A percentile compares a stretch with the other conserved stretches of the same genome.
phyloP scores from a whole-genome alignment of 768 basidiomycete species.

The Naematelia encephala region DNA sequence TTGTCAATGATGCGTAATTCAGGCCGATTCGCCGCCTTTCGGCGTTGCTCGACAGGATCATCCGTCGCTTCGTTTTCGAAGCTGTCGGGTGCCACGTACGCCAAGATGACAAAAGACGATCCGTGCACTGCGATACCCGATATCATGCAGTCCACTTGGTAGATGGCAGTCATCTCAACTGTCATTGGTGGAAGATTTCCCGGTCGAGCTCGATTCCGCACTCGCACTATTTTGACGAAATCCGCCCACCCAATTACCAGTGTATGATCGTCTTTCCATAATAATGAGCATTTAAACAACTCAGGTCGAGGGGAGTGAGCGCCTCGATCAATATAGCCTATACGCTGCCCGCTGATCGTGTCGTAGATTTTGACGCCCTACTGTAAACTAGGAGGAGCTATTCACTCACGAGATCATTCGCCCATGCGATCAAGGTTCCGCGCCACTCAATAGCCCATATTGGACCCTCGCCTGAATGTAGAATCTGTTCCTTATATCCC shows the following conservation, averaged over 20 bases:
- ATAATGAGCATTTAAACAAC: slow-evolving; percentile 84
- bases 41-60: slow-evolving; percentile 69
- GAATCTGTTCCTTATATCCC: slow-evolving; percentile 80
- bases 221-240: slow-evolving; percentile 79
- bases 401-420: slow-evolving; percentile 75
- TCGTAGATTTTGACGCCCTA: slow-evolving; percentile 96
- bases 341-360: slow-evolving; percentile 67
- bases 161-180: slow-evolving; percentile 85
- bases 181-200: slow-evolving; percentile 41
- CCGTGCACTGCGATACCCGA: slow-evolving; percentile 78
- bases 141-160: slow-evolving; percentile 93
- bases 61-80: slow-evolving; percentile 68
- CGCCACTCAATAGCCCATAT: slow-evolving; percentile 91
- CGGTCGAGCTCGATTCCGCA: slow-evolving; percentile 55
- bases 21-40: slow-evolving; percentile 84
- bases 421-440: slow-evolving; percentile 86
- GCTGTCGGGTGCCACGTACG: slow-evolving; percentile 76
- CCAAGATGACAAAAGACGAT: slow-evolving; percentile 69
- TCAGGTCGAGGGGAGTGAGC: slow-evolving; percentile 83
- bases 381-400: neutral
- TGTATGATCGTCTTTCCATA: slow-evolving; percentile 89
- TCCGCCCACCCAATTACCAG: slow-evolving; percentile 93
- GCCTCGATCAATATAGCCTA: slow-evolving; percentile 81
- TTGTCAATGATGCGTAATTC: slow-evolving; percentile 89
- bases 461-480: slow-evolving; percentile 84